Evolutionary conservation across 192 early-diverging fungal genomes (phyloP), one percentile per base, ranked within the genome.

Genomic region (Dissophora ornata): DNA sequence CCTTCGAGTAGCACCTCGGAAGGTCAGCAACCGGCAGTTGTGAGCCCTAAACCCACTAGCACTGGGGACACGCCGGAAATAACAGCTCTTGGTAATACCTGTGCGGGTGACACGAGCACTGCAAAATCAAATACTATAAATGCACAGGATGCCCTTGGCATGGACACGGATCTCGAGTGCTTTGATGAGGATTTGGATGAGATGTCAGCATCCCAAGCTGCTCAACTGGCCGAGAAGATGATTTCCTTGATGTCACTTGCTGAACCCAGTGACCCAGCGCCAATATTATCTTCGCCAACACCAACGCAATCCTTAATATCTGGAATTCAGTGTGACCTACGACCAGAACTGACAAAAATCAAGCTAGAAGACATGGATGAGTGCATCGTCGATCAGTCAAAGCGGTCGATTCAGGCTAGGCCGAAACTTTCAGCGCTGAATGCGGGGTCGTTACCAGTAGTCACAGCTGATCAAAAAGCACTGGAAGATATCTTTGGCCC

Each of bases 141-240:
- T n/a, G n/a, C n/a, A n/a, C n/a, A n/a, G n/a, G n/a, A n/a, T n/a
- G n/a, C n/a, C n/a, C n/a, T n/a, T n/a, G n/a, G n/a, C n/a, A n/a
- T n/a, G n/a, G n/a, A n/a, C 26, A 57, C 30, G 32, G 57, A 62
- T 8, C 19, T 77, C 2, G 40, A 55, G 41, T 46, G 34, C 51
- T 77, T 77, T 41, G 64, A 77, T 49, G 30, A 57, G n/a, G 38
- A 77, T 34, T 13, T 77, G 36, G 73, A 77, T 15, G 28, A 52
- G 6, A 34, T 77, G 3, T 57, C 63, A 5, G 19, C 36, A 2
- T 19, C 45, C 21, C 34, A 77, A 13, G 73, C 64, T 10, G 73
- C 63, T 36, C 16, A 11, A 24, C 7, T 77, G 16, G 63, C 73
- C 0, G 52, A 61, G 29, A 54, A 54, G 34, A 77, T 77, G 73